Evolutionary conservation across 495 filamentous ascomycete species (phyloP).

Genomic region (Podospora tetraspora): DNA sequence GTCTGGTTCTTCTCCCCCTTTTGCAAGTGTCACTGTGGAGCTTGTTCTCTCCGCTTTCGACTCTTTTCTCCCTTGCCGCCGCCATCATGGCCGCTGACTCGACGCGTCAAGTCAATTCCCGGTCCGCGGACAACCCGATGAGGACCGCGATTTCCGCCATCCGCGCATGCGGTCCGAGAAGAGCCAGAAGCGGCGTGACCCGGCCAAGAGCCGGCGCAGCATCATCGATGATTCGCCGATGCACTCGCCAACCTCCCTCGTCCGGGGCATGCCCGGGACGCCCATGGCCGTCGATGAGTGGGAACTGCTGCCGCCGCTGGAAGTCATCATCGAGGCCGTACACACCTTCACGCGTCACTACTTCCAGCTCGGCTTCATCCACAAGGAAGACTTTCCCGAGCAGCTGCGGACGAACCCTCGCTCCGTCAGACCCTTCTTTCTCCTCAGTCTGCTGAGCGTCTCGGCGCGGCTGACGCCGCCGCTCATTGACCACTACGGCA

Average conservation of each 20-base stretch:
- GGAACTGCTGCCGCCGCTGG: constrained; percentile 40
- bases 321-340: constrained; percentile 40
- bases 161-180: constrained; percentile 42
- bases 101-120: constrained; percentile 37
- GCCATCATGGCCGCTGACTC: constrained; percentile 7
- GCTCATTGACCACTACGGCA: constrained; percentile 40
- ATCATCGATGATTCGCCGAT: constrained; percentile 26
- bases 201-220: constrained; percentile 35
- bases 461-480: constrained; percentile 44
- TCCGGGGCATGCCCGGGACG: constrained; percentile 8
- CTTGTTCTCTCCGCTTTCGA: not conserved
- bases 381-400: constrained; percentile 43
- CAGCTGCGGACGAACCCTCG: constrained; percentile 35
- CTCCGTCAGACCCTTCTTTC: constrained; percentile 43
- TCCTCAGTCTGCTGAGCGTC: constrained; percentile 44
- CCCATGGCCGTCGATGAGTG: constrained; percentile 35
- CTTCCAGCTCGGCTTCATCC: constrained; percentile 50
- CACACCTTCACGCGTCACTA: constrained; percentile 43
- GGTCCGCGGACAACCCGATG: constrained; percentile 39
- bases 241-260: constrained; percentile 18
- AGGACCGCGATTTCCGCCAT: constrained; percentile 44
- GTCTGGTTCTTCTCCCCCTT: not conserved
- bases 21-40: not conserved
- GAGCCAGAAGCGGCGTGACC: constrained; percentile 31
- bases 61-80: not conserved